These are phyloP conservation scores for Hypoxylon rubiginosum DNA, from an alignment of 2,329 filamentous ascomycete species.

Conservation along the genomic window DNA sequence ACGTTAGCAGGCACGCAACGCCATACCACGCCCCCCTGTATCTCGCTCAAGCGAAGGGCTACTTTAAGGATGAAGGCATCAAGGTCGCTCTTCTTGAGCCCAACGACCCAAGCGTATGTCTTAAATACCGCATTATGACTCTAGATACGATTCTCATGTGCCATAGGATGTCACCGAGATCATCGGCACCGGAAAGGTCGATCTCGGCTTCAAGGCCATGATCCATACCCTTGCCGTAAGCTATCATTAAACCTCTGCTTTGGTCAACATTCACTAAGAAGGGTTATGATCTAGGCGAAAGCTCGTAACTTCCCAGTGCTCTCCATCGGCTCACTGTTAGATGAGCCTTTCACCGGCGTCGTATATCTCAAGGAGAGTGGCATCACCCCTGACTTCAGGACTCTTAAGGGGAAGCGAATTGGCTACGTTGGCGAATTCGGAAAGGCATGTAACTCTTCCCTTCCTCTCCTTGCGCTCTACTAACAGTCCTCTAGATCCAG, in stretches of 20 bases:
- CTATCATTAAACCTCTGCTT: conserved; percentile 5
- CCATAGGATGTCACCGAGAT: conserved; percentile 82
- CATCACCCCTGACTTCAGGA: conserved; percentile 81
- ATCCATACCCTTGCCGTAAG: conserved; percentile 81
- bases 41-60: conserved; percentile 81
- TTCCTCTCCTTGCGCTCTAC: not conserved
- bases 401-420: conserved; percentile 81
- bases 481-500: conserved; percentile 67
- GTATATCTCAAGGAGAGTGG: conserved; percentile 81
- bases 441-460: conserved; percentile 56
- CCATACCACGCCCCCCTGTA: conserved; percentile 85
- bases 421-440: conserved; percentile 86
- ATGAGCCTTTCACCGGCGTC: conserved; percentile 84
- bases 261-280: conserved; percentile 5
- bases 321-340: conserved; percentile 80
- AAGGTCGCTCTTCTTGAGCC: conserved; percentile 83
- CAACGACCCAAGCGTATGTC: conserved; percentile 78
- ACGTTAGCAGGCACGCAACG: conserved; percentile 76
- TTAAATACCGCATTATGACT: not conserved
- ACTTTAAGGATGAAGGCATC: conserved; percentile 80
- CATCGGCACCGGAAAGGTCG: conserved; percentile 80
- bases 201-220: conserved; percentile 87
- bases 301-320: conserved; percentile 79
- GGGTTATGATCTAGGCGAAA: conserved; percentile 70
- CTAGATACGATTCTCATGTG: conserved; percentile 29